Percentiles rank a stretch among this genome's conserved stretches.
Evolutionary conservation across 306 rosid species (phyloP).

Genomic region (Geum urbanum): DNA sequence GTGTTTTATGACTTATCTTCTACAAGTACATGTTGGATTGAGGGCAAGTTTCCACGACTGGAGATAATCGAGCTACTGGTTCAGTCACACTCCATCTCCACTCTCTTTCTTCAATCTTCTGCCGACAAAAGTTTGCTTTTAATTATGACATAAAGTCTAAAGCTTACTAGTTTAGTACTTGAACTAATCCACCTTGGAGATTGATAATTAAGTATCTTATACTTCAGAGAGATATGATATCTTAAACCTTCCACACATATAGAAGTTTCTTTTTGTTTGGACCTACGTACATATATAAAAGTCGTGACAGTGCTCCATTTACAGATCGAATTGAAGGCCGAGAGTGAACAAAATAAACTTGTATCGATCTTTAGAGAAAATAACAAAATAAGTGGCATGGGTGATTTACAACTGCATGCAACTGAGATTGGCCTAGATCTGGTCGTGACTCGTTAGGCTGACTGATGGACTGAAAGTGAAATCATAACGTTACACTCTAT

Average conservation of each 20-base stretch:
- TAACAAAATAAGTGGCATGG: constrained; percentile 3
- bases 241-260: not conserved
- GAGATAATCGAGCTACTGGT: not conserved
- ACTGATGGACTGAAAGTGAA: not conserved
- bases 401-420: constrained; percentile 6
- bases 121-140: not conserved
- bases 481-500: not conserved
- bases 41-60: not conserved
- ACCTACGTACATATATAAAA: not conserved
- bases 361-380: not conserved
- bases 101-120: not conserved
- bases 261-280: not conserved
- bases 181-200: not conserved
- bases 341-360: not conserved
- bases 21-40: not conserved
- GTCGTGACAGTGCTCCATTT: too few relatives aligned
- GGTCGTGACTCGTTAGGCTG: not conserved
- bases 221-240: not conserved
- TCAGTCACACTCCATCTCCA: not conserved
- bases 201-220: not conserved
- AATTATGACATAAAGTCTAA: not conserved
- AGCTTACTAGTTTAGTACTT: not conserved
- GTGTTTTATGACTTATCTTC: not conserved
- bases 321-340: not conserved
- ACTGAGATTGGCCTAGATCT: not conserved